A percentile compares a stretch with the other conserved stretches of the same genome.
Conservation (phyloP, 208 protist species). For the Acanthamoeba healyi region DNA sequence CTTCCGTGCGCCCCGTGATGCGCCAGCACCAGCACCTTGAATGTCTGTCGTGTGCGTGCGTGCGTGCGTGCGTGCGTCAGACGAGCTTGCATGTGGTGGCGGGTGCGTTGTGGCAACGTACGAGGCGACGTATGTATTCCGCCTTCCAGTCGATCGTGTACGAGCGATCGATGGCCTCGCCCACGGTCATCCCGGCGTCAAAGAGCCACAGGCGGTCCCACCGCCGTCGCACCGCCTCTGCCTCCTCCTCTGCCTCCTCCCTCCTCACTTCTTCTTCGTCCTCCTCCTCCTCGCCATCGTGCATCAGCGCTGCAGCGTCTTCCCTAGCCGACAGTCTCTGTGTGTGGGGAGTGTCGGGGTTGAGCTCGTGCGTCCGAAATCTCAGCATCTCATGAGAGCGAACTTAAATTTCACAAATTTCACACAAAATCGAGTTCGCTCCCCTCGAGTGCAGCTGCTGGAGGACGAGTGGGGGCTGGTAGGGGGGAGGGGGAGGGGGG, state of each 20-base stretch:
- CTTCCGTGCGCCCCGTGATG: not conserved
- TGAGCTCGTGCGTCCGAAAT: too few species aligned
- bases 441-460: too few species aligned
- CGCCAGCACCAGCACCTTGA: not conserved
- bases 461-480: too few species aligned
- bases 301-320: not conserved
- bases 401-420: too few species aligned
- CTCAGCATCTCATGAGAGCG: too few species aligned
- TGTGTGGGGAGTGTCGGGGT: too few species aligned
- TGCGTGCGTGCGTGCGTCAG: not conserved
- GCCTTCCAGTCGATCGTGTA: not conserved
- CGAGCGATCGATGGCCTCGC: not conserved
- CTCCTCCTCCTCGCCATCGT: not conserved
- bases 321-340: too few species aligned
- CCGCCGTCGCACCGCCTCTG: not conserved
- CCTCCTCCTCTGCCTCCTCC: not conserved
- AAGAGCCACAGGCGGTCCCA: not conserved
- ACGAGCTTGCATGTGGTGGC: not conserved
- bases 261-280: not conserved
- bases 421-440: too few species aligned
- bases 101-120: not conserved
- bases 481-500: not conserved
- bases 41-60: not conserved
- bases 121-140: not conserved
- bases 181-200: conserved; percentile 18